phyloP scores from a whole-genome alignment of 805 yeast species.

The Scheffersomyces amazonensis region DNA sequence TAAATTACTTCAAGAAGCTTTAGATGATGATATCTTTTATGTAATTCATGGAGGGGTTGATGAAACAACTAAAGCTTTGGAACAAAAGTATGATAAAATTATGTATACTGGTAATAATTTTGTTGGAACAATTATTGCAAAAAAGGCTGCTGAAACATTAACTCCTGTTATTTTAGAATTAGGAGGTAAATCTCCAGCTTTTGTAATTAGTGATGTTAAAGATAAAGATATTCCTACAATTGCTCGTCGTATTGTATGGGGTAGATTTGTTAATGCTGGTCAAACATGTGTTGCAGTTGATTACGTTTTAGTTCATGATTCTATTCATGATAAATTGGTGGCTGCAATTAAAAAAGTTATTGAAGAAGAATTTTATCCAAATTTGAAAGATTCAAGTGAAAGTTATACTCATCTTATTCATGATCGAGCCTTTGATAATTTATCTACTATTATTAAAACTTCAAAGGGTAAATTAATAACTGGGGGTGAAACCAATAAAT shows the following conservation, averaged over 20 bases:
- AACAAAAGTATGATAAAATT: constrained; percentile 73
- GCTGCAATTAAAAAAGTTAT: constrained; percentile 36
- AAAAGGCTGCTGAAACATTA: constrained; percentile 78
- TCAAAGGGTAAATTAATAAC: constrained; percentile 52
- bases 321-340: constrained; percentile 52
- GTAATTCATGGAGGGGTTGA: constrained; percentile 72
- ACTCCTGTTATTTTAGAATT: constrained; percentile 82
- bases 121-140: constrained; percentile 76
- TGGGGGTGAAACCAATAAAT: constrained; percentile 44
- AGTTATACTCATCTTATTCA: constrained; percentile 60
- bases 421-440: constrained; percentile 48
- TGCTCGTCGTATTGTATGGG: constrained; percentile 71
- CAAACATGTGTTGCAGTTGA: constrained; percentile 93
- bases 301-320: constrained; percentile 66
- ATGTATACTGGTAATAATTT: constrained; percentile 78
- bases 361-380: constrained; percentile 44
- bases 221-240: constrained; percentile 40
- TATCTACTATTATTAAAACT: constrained; percentile 39
- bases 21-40: constrained; percentile 54
- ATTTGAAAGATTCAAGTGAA: constrained; percentile 18
- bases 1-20: constrained; percentile 48
- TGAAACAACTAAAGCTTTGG: constrained; percentile 57
- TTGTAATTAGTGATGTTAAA: constrained; percentile 53
- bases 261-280: constrained; percentile 76
- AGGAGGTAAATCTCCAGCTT: constrained; percentile 91